Evolutionary conservation across 2,329 filamentous ascomycete genomes (phyloP).

Genomic region (Ascochyta viciae-villosae): DNA sequence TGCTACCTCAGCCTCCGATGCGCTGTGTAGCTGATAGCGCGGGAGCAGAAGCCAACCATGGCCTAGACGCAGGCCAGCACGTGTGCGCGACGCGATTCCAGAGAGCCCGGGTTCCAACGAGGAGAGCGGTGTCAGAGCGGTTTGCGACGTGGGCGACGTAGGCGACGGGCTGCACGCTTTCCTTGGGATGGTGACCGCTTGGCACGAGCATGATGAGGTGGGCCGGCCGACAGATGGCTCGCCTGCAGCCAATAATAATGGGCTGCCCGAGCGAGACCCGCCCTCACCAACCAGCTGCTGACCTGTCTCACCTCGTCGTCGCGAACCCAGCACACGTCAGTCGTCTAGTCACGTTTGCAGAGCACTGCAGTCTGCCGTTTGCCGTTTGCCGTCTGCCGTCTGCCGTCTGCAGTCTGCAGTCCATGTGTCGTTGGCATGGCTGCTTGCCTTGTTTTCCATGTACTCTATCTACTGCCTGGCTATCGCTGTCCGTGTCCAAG

Average conservation of each 20-base stretch:
- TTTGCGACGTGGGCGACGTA: background rate
- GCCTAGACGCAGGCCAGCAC: constrained; percentile 24
- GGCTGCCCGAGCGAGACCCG: too few species aligned
- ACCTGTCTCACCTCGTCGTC: constrained; percentile 9
- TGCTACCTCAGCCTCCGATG: constrained; percentile 41
- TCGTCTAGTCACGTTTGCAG: background rate
- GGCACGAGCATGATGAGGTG: background rate
- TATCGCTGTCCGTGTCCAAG: background rate
- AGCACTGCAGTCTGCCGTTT: background rate
- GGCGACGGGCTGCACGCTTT: background rate
- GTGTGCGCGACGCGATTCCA: constrained; percentile 13
- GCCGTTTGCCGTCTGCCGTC: background rate
- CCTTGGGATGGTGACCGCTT: constrained; percentile 7
- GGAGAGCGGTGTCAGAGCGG: background rate
- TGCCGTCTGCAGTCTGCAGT: background rate
- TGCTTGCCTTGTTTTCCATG: too few species aligned
- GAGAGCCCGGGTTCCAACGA: background rate
- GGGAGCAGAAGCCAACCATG: constrained; percentile 37
- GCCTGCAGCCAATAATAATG: too few species aligned
- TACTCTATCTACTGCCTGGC: too few species aligned
- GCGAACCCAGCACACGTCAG: background rate
- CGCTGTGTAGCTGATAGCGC: constrained; percentile 32
- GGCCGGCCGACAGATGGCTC: background rate
- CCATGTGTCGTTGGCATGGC: background rate
- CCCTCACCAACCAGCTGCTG: too few species aligned